Base-by-base conservation (phyloP, 176 grass and related monocot species). In the Themeda triandra region DNA sequence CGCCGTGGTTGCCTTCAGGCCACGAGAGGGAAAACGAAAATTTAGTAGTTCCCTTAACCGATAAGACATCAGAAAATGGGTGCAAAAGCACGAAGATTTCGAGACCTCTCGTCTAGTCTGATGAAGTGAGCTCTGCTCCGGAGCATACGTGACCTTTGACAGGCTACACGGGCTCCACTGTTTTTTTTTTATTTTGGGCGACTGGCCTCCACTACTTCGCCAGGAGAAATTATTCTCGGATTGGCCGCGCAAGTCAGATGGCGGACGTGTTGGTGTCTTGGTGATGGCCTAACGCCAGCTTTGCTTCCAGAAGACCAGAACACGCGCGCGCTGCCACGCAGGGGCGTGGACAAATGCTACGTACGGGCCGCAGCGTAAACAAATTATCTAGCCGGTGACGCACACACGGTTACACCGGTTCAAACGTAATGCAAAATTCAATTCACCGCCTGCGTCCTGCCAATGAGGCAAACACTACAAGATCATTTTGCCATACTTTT, bases 341-440 rank as follows among this genome's bases (percentile, higher is more conserved):
- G 25, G 30, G 29, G 10, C 25, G 36, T 73, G 66, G 66, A 90
- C 66, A 78, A 67, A 54, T 4, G 72, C 40, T 64, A 70, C 77
- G 18, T 63, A 45, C 48, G 3, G 63, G 35, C 63, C 13, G 32
- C 39, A 35, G 7, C 64, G 19, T 72, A 19, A 13, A 21, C 31
- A 82, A 58, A 14, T 23, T 13, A 3, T 6, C 49, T 49, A 48
- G 29, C 51, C 31, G 7, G 27, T 13, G 13, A 8, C 0, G 13
- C 3, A 1, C 72, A 90, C 83, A 18, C 88, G 88, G 73, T 79
- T 82, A 33, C 82, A 86, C 83, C 51, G 14, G 44, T 82, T 90
- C 88, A 86, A 86, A 82, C 32, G 15, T 58, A 45, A 45, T 3
- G 82, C 80, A 76, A 37, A 8, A 12, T 39, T 51, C n/a, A 69